Base-by-base conservation (phyloP, 305 asterid genomes). In the Fraxinus dipetala region DNA sequence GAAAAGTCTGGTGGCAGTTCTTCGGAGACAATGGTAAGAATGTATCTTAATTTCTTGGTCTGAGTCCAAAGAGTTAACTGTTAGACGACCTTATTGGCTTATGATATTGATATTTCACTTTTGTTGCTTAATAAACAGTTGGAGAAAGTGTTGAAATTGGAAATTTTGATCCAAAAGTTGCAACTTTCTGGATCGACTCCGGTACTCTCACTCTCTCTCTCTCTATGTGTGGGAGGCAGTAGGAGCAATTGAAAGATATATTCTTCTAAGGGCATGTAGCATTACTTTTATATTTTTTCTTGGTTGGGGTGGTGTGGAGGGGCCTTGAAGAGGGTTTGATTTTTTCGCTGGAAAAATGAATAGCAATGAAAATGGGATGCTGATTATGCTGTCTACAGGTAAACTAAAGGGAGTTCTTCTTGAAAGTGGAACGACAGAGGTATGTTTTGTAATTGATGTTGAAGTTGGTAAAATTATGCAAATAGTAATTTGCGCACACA, bases 1-100 rank as follows among this genome's bases (percentile, higher is more conserved):
- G 99, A 92, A 95, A 94, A 94, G 97, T 95, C 10, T 93, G 97
- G 98, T 95, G 99, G 99, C 99, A 95, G 75, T 94, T 95, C 86
- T 94, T 86, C 86, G 99, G 99, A 30, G 99, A 95, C 91, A 95
- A 92, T 75, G 97, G 98, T 95, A 80, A 76, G 82, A 61, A 79
- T 70, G 77, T 76, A 6, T 59, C 54, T 79, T 8, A 22, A 28
- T 35, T 45, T 34, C 72, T 54, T 78, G 65, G n/a, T 63, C 34
- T 48, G 14, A 73, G 45, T 31, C 74, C 28, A 54, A 24, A 40
- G 67, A 54, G 26, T 80, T 28, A 56, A 40, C 77, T 59, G 80
- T 72, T 70, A n/a, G 36, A 18, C 67, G 40, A 38, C 20, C 3
- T 54, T 56, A 26, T 26, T 72, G 28, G 20, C 48, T 61, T 28